Evolutionary conservation across 805 yeast species (phyloP).

Genomic region (Saturnispora mendoncae): DNA sequence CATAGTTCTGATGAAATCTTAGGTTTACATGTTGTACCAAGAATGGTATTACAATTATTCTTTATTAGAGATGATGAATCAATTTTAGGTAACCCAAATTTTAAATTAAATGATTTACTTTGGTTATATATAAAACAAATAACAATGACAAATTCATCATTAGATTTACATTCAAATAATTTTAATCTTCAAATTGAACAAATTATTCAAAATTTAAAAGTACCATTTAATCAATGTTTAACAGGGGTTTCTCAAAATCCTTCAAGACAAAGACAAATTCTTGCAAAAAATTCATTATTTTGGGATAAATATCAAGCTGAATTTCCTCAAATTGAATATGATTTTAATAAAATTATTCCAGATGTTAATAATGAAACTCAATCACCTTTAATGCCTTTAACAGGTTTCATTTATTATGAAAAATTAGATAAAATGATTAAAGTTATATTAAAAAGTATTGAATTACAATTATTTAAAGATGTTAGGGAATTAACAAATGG

Average conservation of each 20-base stretch:
- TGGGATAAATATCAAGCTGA: conserved; percentile 82
- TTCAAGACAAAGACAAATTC: conserved; percentile 73
- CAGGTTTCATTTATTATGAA: conserved; percentile 58
- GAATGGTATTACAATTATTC: conserved; percentile 56
- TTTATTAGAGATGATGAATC: conserved; percentile 54
- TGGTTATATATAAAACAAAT: conserved; percentile 21
- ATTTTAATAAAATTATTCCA: conserved; percentile 9
- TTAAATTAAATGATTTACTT: conserved; percentile 31
- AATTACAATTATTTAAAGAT: conserved; percentile 59
- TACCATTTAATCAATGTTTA: conserved; percentile 36
- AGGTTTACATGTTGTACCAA: conserved; percentile 41
- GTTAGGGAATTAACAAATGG: conserved; percentile 43
- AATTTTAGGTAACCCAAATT: conserved; percentile 39
- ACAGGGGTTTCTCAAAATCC: conserved; percentile 53
- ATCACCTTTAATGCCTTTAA: conserved; percentile 48
- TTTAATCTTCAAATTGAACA: conserved; percentile 15
- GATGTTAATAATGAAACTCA: conserved; percentile 29
- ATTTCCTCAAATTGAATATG: conserved; percentile 52
- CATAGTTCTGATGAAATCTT: conserved; percentile 23
- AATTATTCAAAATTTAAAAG: conserved; percentile 39
- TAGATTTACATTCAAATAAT: conserved; percentile 3
- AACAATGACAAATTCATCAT: conserved; percentile 19
- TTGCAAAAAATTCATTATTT: conserved; percentile 42
- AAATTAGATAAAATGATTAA: conserved; percentile 68
- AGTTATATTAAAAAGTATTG: conserved; percentile 65